Percentiles rank a stretch among this genome's conserved stretches.
Evolutionary conservation across 2,329 filamentous ascomycete genomes (phyloP).

Genomic region (Helotiales sp.): DNA sequence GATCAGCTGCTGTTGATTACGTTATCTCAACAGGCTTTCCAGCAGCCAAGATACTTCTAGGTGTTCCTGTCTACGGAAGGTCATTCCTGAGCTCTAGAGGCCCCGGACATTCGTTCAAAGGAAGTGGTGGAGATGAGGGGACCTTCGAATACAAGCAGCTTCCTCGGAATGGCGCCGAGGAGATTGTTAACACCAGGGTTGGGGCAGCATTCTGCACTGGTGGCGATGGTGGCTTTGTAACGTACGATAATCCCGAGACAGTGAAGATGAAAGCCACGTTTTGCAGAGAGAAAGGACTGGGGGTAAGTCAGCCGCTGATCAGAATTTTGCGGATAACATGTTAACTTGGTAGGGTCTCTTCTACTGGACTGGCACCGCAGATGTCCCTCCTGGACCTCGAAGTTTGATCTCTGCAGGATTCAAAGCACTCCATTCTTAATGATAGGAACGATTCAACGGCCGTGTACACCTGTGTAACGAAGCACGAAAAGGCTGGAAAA

Average conservation of each 20-base stretch:
- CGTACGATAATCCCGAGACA: slow-evolving; percentile 76
- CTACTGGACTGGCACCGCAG: slow-evolving; percentile 78
- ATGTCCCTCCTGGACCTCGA: slow-evolving; percentile 58
- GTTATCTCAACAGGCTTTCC: slow-evolving; percentile 66
- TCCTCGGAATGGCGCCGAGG: slow-evolving; percentile 60
- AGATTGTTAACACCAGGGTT: slow-evolving; percentile 65
- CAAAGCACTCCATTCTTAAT: slow-evolving; percentile 50
- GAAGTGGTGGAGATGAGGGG: slow-evolving; percentile 61
- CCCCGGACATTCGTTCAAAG: slow-evolving; percentile 61
- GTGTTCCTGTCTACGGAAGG: slow-evolving; percentile 73
- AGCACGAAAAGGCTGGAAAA: not conserved
- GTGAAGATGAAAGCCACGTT: slow-evolving; percentile 74
- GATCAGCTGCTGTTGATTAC: slow-evolving; percentile 66
- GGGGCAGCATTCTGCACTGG: slow-evolving; percentile 73
- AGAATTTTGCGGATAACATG: not conserved
- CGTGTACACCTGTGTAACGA: slow-evolving; percentile 13
- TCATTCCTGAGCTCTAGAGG: slow-evolving; percentile 68
- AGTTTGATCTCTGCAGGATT: slow-evolving; percentile 61
- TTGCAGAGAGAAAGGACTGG: slow-evolving; percentile 69
- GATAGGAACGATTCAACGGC: not conserved
- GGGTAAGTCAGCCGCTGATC: slow-evolving; percentile 41
- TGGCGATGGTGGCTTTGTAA: slow-evolving; percentile 74
- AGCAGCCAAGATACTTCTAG: slow-evolving; percentile 70
- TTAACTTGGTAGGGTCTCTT: slow-evolving; percentile 61
- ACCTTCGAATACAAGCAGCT: slow-evolving; percentile 74